Evolutionary conservation across 2,329 filamentous ascomycete genomes (phyloP).

Genomic region (Apiospora rasikravindrae): DNA sequence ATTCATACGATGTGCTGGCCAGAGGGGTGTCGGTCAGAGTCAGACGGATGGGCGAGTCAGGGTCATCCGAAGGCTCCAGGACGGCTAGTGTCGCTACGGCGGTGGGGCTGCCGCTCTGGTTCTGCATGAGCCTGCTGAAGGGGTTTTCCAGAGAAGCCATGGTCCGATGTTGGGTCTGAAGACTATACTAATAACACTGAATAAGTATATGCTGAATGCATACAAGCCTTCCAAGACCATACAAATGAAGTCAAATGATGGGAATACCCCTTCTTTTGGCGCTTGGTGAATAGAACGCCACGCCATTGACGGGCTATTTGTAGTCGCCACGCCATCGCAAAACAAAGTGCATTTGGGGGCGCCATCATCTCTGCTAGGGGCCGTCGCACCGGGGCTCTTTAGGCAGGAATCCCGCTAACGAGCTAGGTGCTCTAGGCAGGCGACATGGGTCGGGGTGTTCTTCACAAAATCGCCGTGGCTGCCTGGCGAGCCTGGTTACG

Average conservation of each 20-base stretch:
- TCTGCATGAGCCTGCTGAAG: neutral
- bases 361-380: neutral
- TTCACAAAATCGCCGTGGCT: neutral
- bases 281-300: neutral
- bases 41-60: constrained; percentile 28
- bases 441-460: neutral
- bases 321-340: neutral
- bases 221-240: neutral
- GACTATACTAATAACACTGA: neutral
- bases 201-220: neutral
- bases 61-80: constrained; percentile 25
- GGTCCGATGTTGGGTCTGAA: neutral
- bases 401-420: neutral
- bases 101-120: neutral
- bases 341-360: neutral
- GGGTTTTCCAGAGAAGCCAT: neutral
- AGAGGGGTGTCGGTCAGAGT: constrained; percentile 26
- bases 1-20: constrained; percentile 31
- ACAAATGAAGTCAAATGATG: neutral
- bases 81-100: constrained; percentile 25
- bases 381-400: neutral
- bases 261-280: neutral
- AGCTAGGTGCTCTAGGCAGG: neutral
- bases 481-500: neutral
- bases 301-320: neutral